phyloP scores from a whole-genome alignment of 2,329 filamentous ascomycete genomes.

The Phoma sp. region DNA sequence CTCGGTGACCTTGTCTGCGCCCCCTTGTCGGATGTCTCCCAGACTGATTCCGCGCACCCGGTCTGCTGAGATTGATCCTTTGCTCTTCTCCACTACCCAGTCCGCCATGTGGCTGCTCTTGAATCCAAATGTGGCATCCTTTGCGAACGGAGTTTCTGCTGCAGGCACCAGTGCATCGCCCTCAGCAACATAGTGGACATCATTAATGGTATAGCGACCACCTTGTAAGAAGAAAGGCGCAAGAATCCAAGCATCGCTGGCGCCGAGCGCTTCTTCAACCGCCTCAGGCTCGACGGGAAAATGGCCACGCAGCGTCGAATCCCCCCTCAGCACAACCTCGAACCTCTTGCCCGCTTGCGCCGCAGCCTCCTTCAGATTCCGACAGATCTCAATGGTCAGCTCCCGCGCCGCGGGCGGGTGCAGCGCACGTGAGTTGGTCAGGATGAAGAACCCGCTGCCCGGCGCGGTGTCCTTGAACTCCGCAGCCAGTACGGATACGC shows the following conservation, averaged over 20 bases:
- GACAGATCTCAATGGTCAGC: conserved; percentile 59
- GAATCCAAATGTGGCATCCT: conserved; percentile 65
- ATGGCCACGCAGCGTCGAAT: conserved; percentile 64
- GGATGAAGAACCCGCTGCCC: conserved; percentile 62
- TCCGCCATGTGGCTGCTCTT: conserved; percentile 59
- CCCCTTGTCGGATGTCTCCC: conserved; percentile 56
- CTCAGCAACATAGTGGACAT: conserved; percentile 65
- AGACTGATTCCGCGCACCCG: conserved; percentile 55
- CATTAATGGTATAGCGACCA: conserved; percentile 62
- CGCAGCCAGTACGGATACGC: conserved; percentile 50
- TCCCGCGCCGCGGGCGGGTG: conserved; percentile 55
- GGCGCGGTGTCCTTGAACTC: conserved; percentile 51
- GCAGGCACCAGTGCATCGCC: conserved; percentile 58
- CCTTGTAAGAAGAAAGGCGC: conserved; percentile 67
- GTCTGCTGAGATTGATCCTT: conserved; percentile 48
- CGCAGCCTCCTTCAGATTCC: conserved; percentile 56
- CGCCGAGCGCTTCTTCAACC: conserved; percentile 57
- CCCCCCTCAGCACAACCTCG: conserved; percentile 63
- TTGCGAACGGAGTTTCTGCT: conserved; percentile 61
- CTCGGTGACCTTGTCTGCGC: conserved; percentile 51
- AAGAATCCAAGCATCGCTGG: conserved; percentile 60
- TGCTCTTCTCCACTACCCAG: conserved; percentile 62
- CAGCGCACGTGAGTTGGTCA: conserved; percentile 65
- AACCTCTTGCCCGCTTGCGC: conserved; percentile 49
- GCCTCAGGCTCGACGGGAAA: conserved; percentile 63